These are phyloP conservation scores for Neurospora sp. DNA, from an alignment of 495 filamentous ascomycete species.

Conservation along the genomic window DNA sequence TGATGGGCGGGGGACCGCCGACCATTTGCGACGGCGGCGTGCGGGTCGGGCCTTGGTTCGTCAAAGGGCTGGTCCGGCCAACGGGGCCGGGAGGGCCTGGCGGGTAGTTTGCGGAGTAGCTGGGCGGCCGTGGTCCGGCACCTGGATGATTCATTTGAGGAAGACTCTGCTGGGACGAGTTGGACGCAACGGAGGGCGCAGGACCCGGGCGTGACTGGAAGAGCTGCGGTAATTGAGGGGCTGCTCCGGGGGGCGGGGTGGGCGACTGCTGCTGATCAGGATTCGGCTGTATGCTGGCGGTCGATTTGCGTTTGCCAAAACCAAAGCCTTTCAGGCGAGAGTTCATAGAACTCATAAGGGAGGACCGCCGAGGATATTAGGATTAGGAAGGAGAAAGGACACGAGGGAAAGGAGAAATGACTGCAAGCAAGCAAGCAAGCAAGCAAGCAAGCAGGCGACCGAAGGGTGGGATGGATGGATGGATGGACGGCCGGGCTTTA, in stretches of 20 bases:
- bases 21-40: slow-evolving; percentile 52
- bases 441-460: slow-evolving; percentile 8
- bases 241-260: slow-evolving; percentile 24
- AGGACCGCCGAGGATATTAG: slow-evolving; percentile 11
- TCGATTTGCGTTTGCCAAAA: slow-evolving; percentile 46
- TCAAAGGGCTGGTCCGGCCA: slow-evolving; percentile 40
- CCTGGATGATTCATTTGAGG: slow-evolving; percentile 46
- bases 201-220: slow-evolving; percentile 32
- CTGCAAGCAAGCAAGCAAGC: slow-evolving; percentile 6
- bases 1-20: slow-evolving; percentile 64
- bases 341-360: slow-evolving; percentile 54
- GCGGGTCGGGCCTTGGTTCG: slow-evolving; percentile 34
- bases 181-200: slow-evolving; percentile 31
- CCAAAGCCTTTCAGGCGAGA: slow-evolving; percentile 50
- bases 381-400: slow-evolving; percentile 9
- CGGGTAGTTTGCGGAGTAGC: slow-evolving; percentile 56
- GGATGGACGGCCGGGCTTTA: slow-evolving; percentile 11
- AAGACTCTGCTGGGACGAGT: slow-evolving; percentile 40
- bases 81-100: slow-evolving; percentile 43
- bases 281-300: slow-evolving; percentile 31
- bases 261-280: slow-evolving; percentile 5
- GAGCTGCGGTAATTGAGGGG: slow-evolving; percentile 38
- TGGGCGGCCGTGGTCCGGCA: slow-evolving; percentile 56
- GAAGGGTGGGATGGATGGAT: slow-evolving; percentile 7
- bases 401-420: slow-evolving; percentile 14